Conservation (phyloP, 768 basidiomycete species). For the Tremella fuciformis region DNA sequence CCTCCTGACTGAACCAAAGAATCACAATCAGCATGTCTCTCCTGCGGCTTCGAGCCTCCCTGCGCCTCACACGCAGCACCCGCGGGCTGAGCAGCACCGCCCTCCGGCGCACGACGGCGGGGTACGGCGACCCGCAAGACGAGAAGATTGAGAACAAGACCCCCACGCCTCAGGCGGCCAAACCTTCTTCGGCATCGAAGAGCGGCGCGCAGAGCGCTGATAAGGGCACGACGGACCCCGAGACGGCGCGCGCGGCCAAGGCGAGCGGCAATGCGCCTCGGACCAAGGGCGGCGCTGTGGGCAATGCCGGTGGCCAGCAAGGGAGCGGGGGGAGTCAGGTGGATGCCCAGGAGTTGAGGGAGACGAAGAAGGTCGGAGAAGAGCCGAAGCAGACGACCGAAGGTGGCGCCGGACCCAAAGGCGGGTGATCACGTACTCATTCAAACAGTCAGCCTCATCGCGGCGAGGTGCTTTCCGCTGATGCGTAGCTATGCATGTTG, state of each 20-base stretch:
- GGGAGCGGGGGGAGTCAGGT: slow-evolving; percentile 15
- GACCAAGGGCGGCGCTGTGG: slow-evolving; percentile 28
- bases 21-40: too few relatives aligned
- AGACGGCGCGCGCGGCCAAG: slow-evolving; percentile 24
- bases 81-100: slow-evolving; percentile 20
- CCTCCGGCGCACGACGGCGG: slow-evolving; percentile 25
- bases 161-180: slow-evolving; percentile 13
- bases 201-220: slow-evolving; percentile 30
- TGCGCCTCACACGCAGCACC: background rate
- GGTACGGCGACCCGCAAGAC: slow-evolving; percentile 44
- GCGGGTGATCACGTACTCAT: slow-evolving; percentile 33
- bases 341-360: slow-evolving; percentile 28
- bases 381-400: slow-evolving; percentile 39
- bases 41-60: too few relatives aligned
- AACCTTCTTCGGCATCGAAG: slow-evolving; percentile 16
- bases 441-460: too few relatives aligned
- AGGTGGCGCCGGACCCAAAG: slow-evolving; percentile 40
- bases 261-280: slow-evolving; percentile 28
- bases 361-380: slow-evolving; percentile 48
- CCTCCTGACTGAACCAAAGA: too few relatives aligned
- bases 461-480: too few relatives aligned
- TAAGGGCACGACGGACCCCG: slow-evolving; percentile 35
- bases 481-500: too few relatives aligned
- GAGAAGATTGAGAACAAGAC: slow-evolving; percentile 40
- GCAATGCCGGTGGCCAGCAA: slow-evolving; percentile 23